Conservation (phyloP, 2,329 filamentous ascomycete species). For the Penicillium sclerotigenum region DNA sequence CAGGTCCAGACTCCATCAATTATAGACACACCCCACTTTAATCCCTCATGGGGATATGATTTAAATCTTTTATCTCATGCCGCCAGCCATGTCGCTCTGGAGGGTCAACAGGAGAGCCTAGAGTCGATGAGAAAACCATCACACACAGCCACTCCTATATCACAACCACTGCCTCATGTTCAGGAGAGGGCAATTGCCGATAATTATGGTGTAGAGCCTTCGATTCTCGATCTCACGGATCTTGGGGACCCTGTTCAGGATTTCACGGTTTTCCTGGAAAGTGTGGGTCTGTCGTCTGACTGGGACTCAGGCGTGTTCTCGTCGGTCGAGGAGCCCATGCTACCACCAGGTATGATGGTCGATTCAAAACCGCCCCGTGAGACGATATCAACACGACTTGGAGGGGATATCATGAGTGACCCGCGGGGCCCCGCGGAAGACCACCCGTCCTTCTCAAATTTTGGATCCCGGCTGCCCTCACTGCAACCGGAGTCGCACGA, state of each 20-base stretch:
- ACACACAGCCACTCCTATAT: constrained; percentile 29
- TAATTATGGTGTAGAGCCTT: constrained; percentile 45
- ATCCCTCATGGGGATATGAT: constrained; percentile 52
- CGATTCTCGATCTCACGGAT: constrained; percentile 46
- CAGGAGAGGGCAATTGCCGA: constrained; percentile 42
- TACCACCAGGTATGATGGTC: constrained; percentile 37
- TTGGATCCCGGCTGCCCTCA: constrained; percentile 48
- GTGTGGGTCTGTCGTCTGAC: constrained; percentile 49
- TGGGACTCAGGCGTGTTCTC: constrained; percentile 50
- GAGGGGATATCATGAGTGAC: constrained; percentile 41
- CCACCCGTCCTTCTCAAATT: constrained; percentile 47
- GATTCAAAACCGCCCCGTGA: constrained; percentile 38
- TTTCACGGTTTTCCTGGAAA: constrained; percentile 49
- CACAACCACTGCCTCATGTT: constrained; percentile 35
- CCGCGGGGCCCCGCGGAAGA: constrained; percentile 40
- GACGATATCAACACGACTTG: constrained; percentile 32
- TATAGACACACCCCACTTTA: constrained; percentile 46
- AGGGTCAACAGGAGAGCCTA: constrained; percentile 44
- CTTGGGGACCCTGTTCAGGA: constrained; percentile 50
- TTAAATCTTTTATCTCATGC: constrained; percentile 49
- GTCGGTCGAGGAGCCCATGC: constrained; percentile 40
- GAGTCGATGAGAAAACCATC: constrained; percentile 38
- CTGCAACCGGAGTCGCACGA: constrained; percentile 48
- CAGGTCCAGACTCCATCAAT: constrained; percentile 39
- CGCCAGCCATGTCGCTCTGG: constrained; percentile 49